Conservation (phyloP, 1,284 basidiomycete species). For the Mycena citricolor region DNA sequence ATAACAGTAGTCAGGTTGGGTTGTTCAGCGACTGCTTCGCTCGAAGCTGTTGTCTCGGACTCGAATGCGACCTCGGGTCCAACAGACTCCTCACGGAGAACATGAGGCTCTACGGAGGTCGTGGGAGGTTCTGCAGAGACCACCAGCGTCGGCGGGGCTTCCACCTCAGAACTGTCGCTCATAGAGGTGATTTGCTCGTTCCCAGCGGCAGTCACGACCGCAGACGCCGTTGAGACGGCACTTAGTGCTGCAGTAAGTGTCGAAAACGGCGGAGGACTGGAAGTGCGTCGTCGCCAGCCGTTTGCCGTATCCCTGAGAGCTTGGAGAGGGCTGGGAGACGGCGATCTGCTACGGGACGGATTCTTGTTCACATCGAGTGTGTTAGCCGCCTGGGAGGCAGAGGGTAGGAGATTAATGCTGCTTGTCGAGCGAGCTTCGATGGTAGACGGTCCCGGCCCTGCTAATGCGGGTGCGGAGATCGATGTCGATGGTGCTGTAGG, state of each 20-base stretch:
- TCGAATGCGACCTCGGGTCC: too few species aligned
- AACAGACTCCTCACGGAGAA: too few species aligned
- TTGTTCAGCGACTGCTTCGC: too few species aligned
- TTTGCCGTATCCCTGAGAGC: slow-evolving; percentile 21
- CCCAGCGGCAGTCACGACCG: slow-evolving; percentile 30
- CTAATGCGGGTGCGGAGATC: slow-evolving; percentile 11
- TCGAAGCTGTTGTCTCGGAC: too few species aligned
- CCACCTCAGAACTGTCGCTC: too few species aligned
- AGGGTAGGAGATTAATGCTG: too few species aligned
- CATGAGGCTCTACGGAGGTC: not conserved
- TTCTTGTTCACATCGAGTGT: slow-evolving; percentile 15
- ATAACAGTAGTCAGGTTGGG: too few species aligned
- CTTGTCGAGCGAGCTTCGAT: slow-evolving; percentile 21
- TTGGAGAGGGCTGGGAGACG: slow-evolving; percentile 28
- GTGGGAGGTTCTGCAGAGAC: too few species aligned
- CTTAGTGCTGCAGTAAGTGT: slow-evolving; percentile 44
- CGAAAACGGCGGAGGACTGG: slow-evolving; percentile 42
- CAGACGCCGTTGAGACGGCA: slow-evolving; percentile 45
- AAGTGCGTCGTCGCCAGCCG: slow-evolving; percentile 31
- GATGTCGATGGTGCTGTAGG: not conserved
- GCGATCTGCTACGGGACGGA: slow-evolving; percentile 29
- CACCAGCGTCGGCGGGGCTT: too few species aligned
- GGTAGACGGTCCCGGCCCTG: slow-evolving; percentile 25
- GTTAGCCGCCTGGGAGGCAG: slow-evolving; percentile 19
- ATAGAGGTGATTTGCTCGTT: too few species aligned